phyloP scores from a whole-genome alignment of 2,329 filamentous ascomycete genomes.

The Verticillium isaacii region DNA sequence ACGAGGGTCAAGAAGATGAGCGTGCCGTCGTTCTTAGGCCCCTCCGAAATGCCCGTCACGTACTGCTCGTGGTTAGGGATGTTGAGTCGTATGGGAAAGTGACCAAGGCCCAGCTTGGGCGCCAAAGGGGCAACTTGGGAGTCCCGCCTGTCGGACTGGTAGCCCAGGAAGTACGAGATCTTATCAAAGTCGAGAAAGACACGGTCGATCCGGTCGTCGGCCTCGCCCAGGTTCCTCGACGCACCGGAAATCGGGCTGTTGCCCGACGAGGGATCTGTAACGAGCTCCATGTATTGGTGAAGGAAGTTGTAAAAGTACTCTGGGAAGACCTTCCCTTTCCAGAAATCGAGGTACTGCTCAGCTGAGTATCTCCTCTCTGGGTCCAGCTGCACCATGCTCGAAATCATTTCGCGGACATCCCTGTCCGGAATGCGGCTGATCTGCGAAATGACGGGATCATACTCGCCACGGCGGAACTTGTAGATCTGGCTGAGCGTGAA shows the following conservation, averaged over 20 bases:
- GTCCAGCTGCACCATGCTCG: slow-evolving; percentile 94
- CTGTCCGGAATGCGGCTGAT: slow-evolving; percentile 83
- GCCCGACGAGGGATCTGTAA: slow-evolving; percentile 85
- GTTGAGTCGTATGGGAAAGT: slow-evolving; percentile 80
- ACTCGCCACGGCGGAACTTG: slow-evolving; percentile 88
- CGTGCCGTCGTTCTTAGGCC: slow-evolving; percentile 77
- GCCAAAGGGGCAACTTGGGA: slow-evolving; percentile 27
- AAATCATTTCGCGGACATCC: slow-evolving; percentile 81
- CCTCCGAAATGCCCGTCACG: slow-evolving; percentile 54
- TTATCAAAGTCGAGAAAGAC: slow-evolving; percentile 97
- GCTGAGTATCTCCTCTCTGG: slow-evolving; percentile 89
- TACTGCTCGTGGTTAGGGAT: slow-evolving; percentile 80
- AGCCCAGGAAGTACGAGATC: slow-evolving; percentile 89
- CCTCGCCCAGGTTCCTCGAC: slow-evolving; percentile 71
- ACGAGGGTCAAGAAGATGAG: slow-evolving; percentile 88
- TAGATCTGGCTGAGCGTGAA: slow-evolving; percentile 96
- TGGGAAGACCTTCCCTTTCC: slow-evolving; percentile 84
- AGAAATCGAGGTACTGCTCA: slow-evolving; percentile 90
- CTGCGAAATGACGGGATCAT: slow-evolving; percentile 77
- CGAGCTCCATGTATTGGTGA: slow-evolving; percentile 94
- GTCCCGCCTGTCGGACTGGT: slow-evolving; percentile 47
- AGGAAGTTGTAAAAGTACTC: slow-evolving; percentile 97
- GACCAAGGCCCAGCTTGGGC: slow-evolving; percentile 48
- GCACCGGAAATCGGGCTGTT: slow-evolving; percentile 65
- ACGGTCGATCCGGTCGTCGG: slow-evolving; percentile 89